These are phyloP conservation scores for Yamadazyma blattariae DNA, from an alignment of 1,139 yeast species.

Conservation along the genomic window DNA sequence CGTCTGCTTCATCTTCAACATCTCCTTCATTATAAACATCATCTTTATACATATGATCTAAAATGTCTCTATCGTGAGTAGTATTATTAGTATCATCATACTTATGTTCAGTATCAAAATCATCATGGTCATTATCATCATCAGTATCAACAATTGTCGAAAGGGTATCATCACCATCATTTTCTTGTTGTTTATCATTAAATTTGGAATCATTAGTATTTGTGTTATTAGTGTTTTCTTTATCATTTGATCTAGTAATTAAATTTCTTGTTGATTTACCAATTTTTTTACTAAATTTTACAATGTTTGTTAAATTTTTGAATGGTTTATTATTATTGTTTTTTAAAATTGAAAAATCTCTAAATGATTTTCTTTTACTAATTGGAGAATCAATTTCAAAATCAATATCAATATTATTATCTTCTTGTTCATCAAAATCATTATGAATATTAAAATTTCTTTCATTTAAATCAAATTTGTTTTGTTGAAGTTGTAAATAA, in stretches of 20 bases:
- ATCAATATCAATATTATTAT: background rate
- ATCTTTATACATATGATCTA: slow-evolving; percentile 1
- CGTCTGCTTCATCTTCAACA: background rate
- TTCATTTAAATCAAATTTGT: slow-evolving; percentile 3
- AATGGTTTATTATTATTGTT: slow-evolving; percentile 16
- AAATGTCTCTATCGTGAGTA: slow-evolving; percentile 9
- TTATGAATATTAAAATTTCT: slow-evolving; percentile 1
- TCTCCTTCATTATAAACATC: background rate
- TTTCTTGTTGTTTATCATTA: slow-evolving; percentile 13
- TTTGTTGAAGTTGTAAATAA: slow-evolving; percentile 11
- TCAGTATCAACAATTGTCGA: slow-evolving; percentile 15
- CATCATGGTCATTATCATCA: slow-evolving; percentile 9
- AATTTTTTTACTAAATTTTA: slow-evolving; percentile 16
- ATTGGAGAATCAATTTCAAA: slow-evolving; percentile 11
- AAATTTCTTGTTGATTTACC: slow-evolving; percentile 9
- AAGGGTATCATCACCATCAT: slow-evolving; percentile 9
- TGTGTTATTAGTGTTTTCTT: no score
- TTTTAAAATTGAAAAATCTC: slow-evolving; percentile 2
- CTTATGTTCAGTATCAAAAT: background rate
- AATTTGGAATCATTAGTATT: background rate
- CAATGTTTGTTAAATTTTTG: slow-evolving; percentile 24
- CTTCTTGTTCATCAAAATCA: slow-evolving; percentile 4
- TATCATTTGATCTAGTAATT: slow-evolving; percentile 1
- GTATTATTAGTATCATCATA: slow-evolving; percentile 9
- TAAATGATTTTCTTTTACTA: slow-evolving; percentile 4